Percentiles rank a stretch among this genome's conserved stretches.
Evolutionary conservation across 2,329 filamentous ascomycete genomes (phyloP).

Genomic region (Ascochyta viciae-villosae): DNA sequence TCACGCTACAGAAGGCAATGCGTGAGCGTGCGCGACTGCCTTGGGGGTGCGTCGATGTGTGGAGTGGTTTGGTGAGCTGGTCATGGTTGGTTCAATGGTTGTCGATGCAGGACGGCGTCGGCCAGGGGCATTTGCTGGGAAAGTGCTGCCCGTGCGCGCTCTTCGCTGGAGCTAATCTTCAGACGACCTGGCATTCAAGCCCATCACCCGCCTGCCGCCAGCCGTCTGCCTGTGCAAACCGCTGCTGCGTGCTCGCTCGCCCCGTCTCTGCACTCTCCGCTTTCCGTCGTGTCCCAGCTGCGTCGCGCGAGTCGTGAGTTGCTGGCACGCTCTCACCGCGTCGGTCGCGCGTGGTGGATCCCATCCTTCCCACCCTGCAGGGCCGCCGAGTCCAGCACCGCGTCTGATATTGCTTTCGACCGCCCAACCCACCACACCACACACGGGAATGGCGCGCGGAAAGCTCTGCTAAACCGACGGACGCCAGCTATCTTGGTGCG

Average conservation of each 20-base stretch:
- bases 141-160: constrained; percentile 12
- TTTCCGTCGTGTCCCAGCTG: constrained; percentile 11
- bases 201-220: constrained; percentile 31
- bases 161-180: constrained; percentile 9
- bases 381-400: constrained; percentile 28
- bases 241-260: constrained; percentile 14
- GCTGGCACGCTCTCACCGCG: constrained; percentile 30
- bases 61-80: constrained; percentile 16
- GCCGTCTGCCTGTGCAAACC: constrained; percentile 18
- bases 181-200: constrained; percentile 31
- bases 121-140: constrained; percentile 16
- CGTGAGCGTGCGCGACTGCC: constrained; percentile 23
- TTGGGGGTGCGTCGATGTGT: constrained; percentile 3
- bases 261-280: constrained; percentile 2
- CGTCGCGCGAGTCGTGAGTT: constrained; percentile 16
- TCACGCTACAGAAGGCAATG: constrained; percentile 2
- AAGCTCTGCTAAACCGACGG: constrained; percentile 29
- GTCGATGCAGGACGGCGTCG: constrained; percentile 16
- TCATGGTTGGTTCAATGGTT: constrained; percentile 18
- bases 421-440: not conserved
- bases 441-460: constrained; percentile 38
- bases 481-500: constrained; percentile 74
- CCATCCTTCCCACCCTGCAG: constrained; percentile 31
- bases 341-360: constrained; percentile 23
- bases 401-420: constrained; percentile 17